phyloP scores from a whole-genome alignment of 768 basidiomycete genomes.

The Naganishia onofrii region DNA sequence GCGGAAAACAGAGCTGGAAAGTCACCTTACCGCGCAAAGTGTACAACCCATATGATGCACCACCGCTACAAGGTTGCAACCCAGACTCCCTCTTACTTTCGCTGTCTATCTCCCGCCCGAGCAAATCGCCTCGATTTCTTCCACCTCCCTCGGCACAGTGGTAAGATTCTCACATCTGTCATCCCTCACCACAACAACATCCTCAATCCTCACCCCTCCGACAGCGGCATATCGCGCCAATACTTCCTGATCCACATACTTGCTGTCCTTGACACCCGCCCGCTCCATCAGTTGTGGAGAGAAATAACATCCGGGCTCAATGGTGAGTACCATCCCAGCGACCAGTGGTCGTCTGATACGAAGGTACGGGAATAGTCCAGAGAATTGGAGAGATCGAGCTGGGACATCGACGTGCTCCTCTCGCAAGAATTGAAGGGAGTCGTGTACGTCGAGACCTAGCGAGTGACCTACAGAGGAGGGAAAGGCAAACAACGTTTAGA shows the following conservation, averaged over 20 bases:
- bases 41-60: neutral
- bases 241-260: slow-evolving; percentile 67
- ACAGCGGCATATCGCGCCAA: slow-evolving; percentile 72
- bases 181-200: slow-evolving; percentile 75
- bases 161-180: slow-evolving; percentile 80
- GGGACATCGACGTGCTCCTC: slow-evolving; percentile 55
- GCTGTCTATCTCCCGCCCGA: slow-evolving; percentile 56
- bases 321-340: slow-evolving; percentile 82
- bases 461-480: slow-evolving; percentile 62
- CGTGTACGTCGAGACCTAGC: slow-evolving; percentile 90
- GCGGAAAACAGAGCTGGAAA: too few species aligned
- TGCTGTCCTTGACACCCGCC: slow-evolving; percentile 44
- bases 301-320: slow-evolving; percentile 84
- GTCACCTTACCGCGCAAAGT: too few species aligned
- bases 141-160: slow-evolving; percentile 73
- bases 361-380: slow-evolving; percentile 74
- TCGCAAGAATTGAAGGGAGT: slow-evolving; percentile 73
- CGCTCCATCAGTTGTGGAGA: slow-evolving; percentile 63
- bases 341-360: slow-evolving; percentile 71
- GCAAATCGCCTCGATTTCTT: slow-evolving; percentile 78
- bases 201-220: slow-evolving; percentile 91
- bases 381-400: slow-evolving; percentile 53
- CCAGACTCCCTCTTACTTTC: too few species aligned
- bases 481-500: neutral
- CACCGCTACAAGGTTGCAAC: too few species aligned